A percentile compares a stretch with the other conserved stretches of the same genome.
These are phyloP conservation scores for Candida sojae DNA, from an alignment of 1,139 yeast genomes.

Conservation along the genomic window DNA sequence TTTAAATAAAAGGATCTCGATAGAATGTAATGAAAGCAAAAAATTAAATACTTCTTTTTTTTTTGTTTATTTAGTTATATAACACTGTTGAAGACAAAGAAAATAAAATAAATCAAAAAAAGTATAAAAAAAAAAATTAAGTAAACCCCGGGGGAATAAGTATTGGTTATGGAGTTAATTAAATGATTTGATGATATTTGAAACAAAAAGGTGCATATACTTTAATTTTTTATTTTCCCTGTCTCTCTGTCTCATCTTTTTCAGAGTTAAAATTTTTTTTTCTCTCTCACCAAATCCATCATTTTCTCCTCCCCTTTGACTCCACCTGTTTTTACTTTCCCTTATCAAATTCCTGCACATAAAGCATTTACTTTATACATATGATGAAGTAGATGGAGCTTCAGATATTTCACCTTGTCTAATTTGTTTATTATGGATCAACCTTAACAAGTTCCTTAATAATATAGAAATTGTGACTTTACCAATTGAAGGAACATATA, in stretches of 20 bases:
- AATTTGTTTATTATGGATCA: slow-evolving; percentile 62
- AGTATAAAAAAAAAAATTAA: neutral
- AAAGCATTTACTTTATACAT: neutral
- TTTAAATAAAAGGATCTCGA: too few relatives aligned
- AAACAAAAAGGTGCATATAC: too few relatives aligned
- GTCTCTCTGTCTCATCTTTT: neutral
- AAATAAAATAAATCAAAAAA: neutral
- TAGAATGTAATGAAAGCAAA: too few relatives aligned
- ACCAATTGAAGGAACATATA: slow-evolving; percentile 94
- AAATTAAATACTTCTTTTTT: neutral
- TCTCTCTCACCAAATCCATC: neutral
- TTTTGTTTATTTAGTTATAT: slow-evolving; percentile 1
- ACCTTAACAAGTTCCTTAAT: slow-evolving; percentile 79
- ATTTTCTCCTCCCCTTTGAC: neutral
- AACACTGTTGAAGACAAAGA: neutral
- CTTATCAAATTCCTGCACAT: neutral
- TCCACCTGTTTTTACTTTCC: neutral
- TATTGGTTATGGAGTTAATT: neutral
- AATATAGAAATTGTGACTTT: slow-evolving; percentile 96
- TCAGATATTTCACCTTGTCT: slow-evolving; percentile 17
- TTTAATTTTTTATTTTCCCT: neutral
- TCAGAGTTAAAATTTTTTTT: slow-evolving; percentile 4
- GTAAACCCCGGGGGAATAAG: neutral
- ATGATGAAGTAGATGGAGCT: neutral
- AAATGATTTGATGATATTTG: neutral